These are phyloP conservation scores for Epicoccum sorghinum DNA, from an alignment of 2,329 filamentous ascomycete genomes.

Conservation along the genomic window DNA sequence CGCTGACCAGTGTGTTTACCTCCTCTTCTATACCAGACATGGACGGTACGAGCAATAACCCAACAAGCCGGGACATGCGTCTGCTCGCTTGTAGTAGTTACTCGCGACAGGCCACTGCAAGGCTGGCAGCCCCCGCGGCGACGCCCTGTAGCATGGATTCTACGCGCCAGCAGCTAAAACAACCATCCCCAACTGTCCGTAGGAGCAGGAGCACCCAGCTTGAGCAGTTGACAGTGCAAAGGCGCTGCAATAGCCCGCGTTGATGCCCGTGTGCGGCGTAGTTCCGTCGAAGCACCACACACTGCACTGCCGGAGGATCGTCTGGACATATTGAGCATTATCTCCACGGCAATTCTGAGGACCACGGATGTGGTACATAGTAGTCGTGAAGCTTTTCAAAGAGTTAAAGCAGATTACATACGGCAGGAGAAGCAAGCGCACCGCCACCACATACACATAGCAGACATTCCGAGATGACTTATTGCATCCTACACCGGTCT, in stretches of 20 bases:
- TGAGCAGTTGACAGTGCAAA: not conserved
- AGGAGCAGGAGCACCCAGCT: not conserved
- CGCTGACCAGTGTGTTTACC: not conserved
- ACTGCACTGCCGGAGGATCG: too few species aligned
- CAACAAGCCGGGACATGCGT: too few species aligned
- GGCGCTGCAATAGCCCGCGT: not conserved
- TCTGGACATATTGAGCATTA: too few species aligned
- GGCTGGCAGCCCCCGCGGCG: not conserved
- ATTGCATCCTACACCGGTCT: not conserved
- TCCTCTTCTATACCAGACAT: not conserved
- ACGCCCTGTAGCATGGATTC: not conserved
- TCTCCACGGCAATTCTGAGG: too few species aligned
- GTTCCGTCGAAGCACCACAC: not conserved
- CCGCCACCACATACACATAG: too few species aligned
- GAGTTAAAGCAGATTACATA: too few species aligned
- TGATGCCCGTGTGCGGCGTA: not conserved
- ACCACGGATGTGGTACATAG: too few species aligned
- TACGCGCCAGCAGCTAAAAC: not conserved
- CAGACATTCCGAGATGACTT: not conserved
- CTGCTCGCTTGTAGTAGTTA: not conserved
- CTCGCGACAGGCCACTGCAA: slow-evolving; percentile 1
- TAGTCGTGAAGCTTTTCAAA: too few species aligned
- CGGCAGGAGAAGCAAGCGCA: too few species aligned
- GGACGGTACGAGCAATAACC: not conserved
- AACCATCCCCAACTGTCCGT: not conserved